phyloP scores from a whole-genome alignment of 2,329 filamentous ascomycete species.

The Cercospora canescens region DNA sequence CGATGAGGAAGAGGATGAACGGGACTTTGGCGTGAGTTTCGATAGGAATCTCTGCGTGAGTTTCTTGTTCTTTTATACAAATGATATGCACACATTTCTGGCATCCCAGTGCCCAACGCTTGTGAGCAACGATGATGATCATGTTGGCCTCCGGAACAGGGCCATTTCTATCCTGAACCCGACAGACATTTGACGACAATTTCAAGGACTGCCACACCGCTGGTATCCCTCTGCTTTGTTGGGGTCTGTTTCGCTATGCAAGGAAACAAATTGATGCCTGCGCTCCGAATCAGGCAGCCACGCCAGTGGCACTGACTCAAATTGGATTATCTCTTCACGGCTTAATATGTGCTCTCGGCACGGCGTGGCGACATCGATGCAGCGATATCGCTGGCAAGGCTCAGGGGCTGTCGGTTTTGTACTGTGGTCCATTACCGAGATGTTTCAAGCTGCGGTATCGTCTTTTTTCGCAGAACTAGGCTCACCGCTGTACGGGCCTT shows the following conservation, averaged over 20 bases:
- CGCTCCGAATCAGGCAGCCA: not conserved
- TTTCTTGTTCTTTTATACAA: not conserved
- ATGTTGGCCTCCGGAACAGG: not conserved
- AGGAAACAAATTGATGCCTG: not conserved
- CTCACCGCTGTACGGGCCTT: constrained; percentile 45
- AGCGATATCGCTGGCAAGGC: not conserved
- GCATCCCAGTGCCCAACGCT: not conserved
- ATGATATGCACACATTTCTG: constrained; percentile 1
- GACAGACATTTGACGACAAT: not conserved
- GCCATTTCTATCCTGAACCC: not conserved
- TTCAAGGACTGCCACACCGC: not conserved
- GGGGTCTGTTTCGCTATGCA: not conserved
- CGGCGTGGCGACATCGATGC: not conserved
- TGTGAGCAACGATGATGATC: not conserved
- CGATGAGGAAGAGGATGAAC: not conserved
- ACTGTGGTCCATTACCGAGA: not conserved
- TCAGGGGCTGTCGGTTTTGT: not conserved
- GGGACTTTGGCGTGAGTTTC: not conserved
- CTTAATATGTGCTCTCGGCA: not conserved
- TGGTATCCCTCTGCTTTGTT: not conserved
- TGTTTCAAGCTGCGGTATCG: constrained; percentile 34
- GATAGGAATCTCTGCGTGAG: not conserved
- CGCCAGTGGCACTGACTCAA: not conserved
- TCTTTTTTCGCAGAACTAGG: constrained; percentile 38
- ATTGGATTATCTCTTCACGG: not conserved